A percentile compares a stretch with the other conserved stretches of the same genome.
phyloP scores from a whole-genome alignment of 306 rosid species.

The Cicer yamashitae region DNA sequence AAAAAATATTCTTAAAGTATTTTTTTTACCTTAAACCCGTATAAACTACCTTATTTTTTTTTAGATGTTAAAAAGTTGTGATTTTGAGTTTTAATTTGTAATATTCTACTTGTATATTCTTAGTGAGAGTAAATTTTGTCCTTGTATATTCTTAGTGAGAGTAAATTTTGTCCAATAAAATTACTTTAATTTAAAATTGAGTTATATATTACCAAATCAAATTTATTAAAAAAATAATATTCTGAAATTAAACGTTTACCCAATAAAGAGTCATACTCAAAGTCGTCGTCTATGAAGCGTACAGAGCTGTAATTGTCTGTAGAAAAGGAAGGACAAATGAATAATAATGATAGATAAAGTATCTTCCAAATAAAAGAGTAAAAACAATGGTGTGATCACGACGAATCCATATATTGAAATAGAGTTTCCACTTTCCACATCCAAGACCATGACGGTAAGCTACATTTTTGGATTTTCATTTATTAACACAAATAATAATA shows the following conservation, averaged over 20 bases:
- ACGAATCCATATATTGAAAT: conserved; percentile 36
- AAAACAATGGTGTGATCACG: conserved; percentile 36
- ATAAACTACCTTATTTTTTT: too few species aligned
- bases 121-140: too few species aligned
- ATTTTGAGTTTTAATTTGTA: too few species aligned
- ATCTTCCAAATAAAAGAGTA: conserved; percentile 23
- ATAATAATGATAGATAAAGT: conserved; percentile 13
- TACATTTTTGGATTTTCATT: conserved; percentile 6
- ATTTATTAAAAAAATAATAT: neutral
- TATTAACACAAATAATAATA: neutral
- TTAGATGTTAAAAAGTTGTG: too few species aligned
- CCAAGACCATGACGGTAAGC: conserved; percentile 14
- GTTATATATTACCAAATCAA: neutral
- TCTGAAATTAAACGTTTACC: neutral
- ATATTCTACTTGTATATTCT: too few species aligned
- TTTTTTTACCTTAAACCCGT: too few species aligned
- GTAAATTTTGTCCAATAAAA: too few species aligned
- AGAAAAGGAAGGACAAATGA: conserved; percentile 6
- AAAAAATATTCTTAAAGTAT: too few species aligned
- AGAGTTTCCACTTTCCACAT: conserved; percentile 38
- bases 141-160: too few species aligned
- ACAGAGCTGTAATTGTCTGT: conserved; percentile 10
- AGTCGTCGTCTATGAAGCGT: neutral
- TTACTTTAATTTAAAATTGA: neutral
- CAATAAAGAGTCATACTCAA: neutral